Conservation (phyloP, 2,329 filamentous ascomycete genomes). For the Pyrenochaeta sp. region DNA sequence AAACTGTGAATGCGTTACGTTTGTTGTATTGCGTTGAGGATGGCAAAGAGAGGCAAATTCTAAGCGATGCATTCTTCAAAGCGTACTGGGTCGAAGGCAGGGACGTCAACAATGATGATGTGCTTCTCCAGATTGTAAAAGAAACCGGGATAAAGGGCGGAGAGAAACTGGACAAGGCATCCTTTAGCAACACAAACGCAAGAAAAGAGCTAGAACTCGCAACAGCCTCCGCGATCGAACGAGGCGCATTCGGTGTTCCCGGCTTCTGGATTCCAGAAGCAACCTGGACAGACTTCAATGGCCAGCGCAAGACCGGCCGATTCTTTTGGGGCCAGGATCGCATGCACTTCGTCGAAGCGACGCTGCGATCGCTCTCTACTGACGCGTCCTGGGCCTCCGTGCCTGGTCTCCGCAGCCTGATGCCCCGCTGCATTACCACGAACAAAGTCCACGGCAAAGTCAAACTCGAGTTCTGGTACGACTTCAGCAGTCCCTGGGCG, state of each 20-base stretch:
- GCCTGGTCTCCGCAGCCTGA: slow-evolving; percentile 20
- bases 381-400: slow-evolving; percentile 19
- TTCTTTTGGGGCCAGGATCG: slow-evolving; percentile 48
- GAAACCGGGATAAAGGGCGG: slow-evolving; percentile 32
- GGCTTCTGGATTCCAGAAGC: slow-evolving; percentile 43
- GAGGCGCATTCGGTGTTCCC: slow-evolving; percentile 46
- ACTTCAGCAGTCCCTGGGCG: slow-evolving; percentile 46
- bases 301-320: slow-evolving; percentile 22
- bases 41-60: slow-evolving; percentile 18
- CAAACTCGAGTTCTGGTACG: slow-evolving; percentile 44
- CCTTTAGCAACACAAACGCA: slow-evolving; percentile 26
- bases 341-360: slow-evolving; percentile 47
- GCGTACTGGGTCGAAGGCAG: slow-evolving; percentile 44
- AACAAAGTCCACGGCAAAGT: slow-evolving; percentile 14
- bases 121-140: slow-evolving; percentile 30
- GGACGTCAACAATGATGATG: slow-evolving; percentile 32
- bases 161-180: slow-evolving; percentile 5
- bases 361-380: slow-evolving; percentile 20
- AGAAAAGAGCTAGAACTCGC: slow-evolving; percentile 33
- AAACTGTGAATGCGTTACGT: slow-evolving; percentile 42
- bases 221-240: slow-evolving; percentile 36
- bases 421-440: slow-evolving; percentile 29
- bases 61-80: slow-evolving; percentile 36
- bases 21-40: slow-evolving; percentile 33
- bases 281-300: slow-evolving; percentile 23